These are phyloP conservation scores for Daldinia childiae DNA, from an alignment of 495 filamentous ascomycete species.

Conservation along the genomic window DNA sequence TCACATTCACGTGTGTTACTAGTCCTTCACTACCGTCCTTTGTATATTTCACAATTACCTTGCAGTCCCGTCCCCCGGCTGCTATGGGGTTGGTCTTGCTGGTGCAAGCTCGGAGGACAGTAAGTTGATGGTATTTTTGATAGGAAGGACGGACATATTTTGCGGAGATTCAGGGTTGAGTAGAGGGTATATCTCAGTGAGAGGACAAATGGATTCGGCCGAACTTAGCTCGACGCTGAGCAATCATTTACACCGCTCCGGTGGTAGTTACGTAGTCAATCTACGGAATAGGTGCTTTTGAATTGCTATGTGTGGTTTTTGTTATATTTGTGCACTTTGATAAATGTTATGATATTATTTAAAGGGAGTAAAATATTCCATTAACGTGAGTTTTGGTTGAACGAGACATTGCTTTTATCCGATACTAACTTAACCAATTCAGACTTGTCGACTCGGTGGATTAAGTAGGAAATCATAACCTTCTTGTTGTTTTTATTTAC, in stretches of 20 bases:
- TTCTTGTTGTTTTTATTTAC: too few species aligned
- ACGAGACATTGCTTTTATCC: too few species aligned
- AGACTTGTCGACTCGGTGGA: too few species aligned
- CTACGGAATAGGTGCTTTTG: conserved; percentile 21
- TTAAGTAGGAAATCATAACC: too few species aligned
- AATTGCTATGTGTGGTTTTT: background rate
- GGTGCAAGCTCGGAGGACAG: conserved; percentile 11
- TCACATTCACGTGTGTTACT: conserved; percentile 37
- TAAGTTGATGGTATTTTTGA: conserved; percentile 10
- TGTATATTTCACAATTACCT: conserved; percentile 45
- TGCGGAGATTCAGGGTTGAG: conserved; percentile 15
- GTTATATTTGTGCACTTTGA: background rate
- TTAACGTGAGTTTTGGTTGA: background rate
- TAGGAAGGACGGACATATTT: conserved; percentile 20
- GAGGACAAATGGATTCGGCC: conserved; percentile 10
- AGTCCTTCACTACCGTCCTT: conserved; percentile 29
- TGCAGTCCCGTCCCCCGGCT: conserved; percentile 44
- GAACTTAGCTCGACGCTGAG: conserved; percentile 17
- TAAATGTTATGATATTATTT: background rate
- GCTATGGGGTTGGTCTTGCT: conserved; percentile 29
- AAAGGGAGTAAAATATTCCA: background rate
- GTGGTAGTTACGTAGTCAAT: conserved; percentile 32
- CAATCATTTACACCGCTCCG: conserved; percentile 20
- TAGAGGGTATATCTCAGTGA: conserved; percentile 17
- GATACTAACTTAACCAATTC: too few species aligned